Percentiles rank a stretch among this genome's conserved stretches.
phyloP scores from a whole-genome alignment of 225 moss, liverwort and hornwort genomes.

The Climacium dendroides region DNA sequence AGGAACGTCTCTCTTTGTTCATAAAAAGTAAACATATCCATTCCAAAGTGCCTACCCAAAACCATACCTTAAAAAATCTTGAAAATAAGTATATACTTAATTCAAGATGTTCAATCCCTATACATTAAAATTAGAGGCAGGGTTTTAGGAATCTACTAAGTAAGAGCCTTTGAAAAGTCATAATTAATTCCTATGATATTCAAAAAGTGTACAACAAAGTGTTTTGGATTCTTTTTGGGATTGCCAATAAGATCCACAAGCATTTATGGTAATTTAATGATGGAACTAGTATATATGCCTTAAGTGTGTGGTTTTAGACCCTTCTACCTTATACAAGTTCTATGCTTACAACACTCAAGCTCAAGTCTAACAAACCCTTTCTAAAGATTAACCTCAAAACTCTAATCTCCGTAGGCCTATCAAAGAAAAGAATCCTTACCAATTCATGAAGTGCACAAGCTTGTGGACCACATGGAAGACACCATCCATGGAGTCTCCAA shows the following conservation, averaged over 20 bases:
- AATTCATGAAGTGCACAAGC: not conserved
- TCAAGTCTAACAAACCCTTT: not conserved
- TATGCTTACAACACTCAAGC: not conserved
- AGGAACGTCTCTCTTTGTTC: too few species aligned
- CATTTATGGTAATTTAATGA: not conserved
- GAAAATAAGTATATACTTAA: not conserved
- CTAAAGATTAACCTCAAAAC: not conserved
- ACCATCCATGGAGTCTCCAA: not conserved
- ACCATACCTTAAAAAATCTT: not conserved
- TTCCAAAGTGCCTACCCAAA: not conserved
- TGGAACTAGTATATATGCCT: not conserved
- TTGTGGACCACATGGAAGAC: not conserved
- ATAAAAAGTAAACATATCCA: not conserved
- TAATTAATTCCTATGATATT: not conserved
- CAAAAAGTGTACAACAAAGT: not conserved
- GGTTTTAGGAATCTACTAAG: not conserved
- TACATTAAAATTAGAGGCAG: not conserved
- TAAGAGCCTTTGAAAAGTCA: too few species aligned
- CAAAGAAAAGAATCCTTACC: conserved; percentile 8
- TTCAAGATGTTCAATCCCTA: not conserved
- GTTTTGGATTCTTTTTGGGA: not conserved
- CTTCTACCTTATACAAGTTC: not conserved
- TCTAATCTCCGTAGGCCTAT: not conserved
- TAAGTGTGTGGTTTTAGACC: not conserved
- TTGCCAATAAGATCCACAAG: not conserved